Evolutionary conservation across 495 filamentous ascomycete species (phyloP).

Genomic region (Podospora pseudocomata): DNA sequence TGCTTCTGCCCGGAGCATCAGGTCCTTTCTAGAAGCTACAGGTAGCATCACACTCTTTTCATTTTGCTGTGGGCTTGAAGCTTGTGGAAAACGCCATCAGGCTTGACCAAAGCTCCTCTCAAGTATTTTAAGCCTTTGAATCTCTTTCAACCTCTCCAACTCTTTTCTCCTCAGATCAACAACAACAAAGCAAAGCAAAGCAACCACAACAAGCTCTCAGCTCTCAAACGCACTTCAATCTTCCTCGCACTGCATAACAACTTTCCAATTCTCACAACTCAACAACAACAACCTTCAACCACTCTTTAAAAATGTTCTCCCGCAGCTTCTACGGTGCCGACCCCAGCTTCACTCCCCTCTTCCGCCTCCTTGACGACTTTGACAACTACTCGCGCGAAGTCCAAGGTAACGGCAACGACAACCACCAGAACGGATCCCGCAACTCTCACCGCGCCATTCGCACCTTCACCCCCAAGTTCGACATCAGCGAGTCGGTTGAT

Average conservation of each 20-base stretch:
- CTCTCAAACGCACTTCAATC: slow-evolving; percentile 4
- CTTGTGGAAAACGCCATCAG: slow-evolving; percentile 9
- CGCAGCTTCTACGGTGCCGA: slow-evolving; percentile 47
- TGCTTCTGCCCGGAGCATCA: neutral
- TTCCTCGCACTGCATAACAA: slow-evolving; percentile 14
- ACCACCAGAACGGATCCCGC: slow-evolving; percentile 19
- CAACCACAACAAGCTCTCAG: slow-evolving; percentile 17
- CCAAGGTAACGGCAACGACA: slow-evolving; percentile 26
- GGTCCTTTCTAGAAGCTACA: slow-evolving; percentile 5
- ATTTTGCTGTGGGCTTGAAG: neutral
- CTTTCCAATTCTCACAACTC: slow-evolving; percentile 9
- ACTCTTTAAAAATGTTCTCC: slow-evolving; percentile 57
- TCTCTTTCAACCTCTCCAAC: neutral
- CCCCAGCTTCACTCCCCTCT: slow-evolving; percentile 60
- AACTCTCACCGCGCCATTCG: slow-evolving; percentile 22
- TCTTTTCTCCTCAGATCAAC: slow-evolving; percentile 15
- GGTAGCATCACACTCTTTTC: neutral
- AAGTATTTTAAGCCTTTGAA: slow-evolving; percentile 2
- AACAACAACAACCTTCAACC: slow-evolving; percentile 5
- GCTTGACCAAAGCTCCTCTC: neutral
- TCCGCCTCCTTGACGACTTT: slow-evolving; percentile 73
- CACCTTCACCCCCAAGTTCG: slow-evolving; percentile 53
- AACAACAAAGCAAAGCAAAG: slow-evolving; percentile 20
- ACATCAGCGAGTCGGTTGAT: slow-evolving; percentile 63
- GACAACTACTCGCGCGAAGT: slow-evolving; percentile 48